Evolutionary conservation across 306 rosid genomes (phyloP).

Genomic region (Rosa chinensis): DNA sequence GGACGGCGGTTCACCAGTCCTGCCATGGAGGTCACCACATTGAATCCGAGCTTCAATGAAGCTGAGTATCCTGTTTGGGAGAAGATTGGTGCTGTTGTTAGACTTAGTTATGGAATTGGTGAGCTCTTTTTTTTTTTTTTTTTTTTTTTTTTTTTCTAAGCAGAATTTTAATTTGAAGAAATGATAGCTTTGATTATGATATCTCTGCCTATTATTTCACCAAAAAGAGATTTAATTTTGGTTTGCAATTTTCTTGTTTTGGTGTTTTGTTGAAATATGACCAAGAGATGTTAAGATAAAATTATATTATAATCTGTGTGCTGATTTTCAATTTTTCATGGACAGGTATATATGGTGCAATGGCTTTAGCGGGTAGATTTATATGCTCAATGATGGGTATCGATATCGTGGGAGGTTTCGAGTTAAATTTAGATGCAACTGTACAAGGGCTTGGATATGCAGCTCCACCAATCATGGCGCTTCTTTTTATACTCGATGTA

Average conservation of each 20-base stretch:
- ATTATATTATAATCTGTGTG: too few species aligned
- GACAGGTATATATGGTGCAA: slow-evolving; percentile 90
- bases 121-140: neutral
- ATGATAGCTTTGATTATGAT: neutral
- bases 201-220: neutral
- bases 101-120: slow-evolving; percentile 96
- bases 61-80: slow-evolving; percentile 94
- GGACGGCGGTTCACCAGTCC: slow-evolving; percentile 58
- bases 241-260: neutral
- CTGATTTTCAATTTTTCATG: neutral
- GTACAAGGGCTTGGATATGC: slow-evolving; percentile 89
- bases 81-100: slow-evolving; percentile 83
- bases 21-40: slow-evolving; percentile 77
- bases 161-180: neutral
- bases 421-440: slow-evolving; percentile 77
- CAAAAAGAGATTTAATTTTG: neutral
- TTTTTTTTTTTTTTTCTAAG: neutral
- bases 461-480: slow-evolving; percentile 94
- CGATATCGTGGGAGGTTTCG: slow-evolving; percentile 83
- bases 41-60: slow-evolving; percentile 54
- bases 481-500: slow-evolving; percentile 89
- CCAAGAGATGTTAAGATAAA: neutral
- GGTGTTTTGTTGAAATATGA: neutral
- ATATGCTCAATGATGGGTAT: slow-evolving; percentile 85
- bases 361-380: slow-evolving; percentile 87